Base-by-base conservation (phyloP, 768 basidiomycete genomes). In the Auriscalpium vulgare region DNA sequence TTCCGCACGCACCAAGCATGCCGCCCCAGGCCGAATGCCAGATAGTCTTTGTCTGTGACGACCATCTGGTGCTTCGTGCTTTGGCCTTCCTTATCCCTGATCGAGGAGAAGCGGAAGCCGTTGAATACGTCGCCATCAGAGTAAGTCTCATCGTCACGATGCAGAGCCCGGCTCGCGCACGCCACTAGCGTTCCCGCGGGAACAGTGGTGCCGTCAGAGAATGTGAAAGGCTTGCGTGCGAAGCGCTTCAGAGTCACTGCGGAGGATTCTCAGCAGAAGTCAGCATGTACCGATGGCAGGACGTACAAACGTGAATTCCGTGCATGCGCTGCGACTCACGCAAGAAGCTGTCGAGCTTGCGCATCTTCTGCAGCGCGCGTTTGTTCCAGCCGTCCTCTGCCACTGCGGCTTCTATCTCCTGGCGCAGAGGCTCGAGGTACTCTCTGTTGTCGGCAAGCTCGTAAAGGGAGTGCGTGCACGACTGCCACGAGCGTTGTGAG, bases 41-140 rank as follows among this genome's bases (percentile, higher is more conserved):
- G 29, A 53, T 62, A 67, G 16, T 65, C 61, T 11, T 47, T 13
- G 4, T 59, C 54, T 8, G 73, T 71, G n/a, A 71, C 68, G 21
- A 68, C 67, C 45, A 72, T 68, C 50, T 71, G 72, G 47, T 74
- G 63, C 56, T 69, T 72, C 2, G 49, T 57, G 13, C 53, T 58
- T 17, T 75, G 74, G 1, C 61, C 70, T 1, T 69, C 62, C 37
- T 55, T 59, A 16, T 74, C 67, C 48, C 68, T 60, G 59, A 72
- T 66, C 10, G 70, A 63, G 0, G 71, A 66, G 61, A 79, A 83
- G 2, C 82, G 77, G 65, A 78, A 80, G 0, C 75, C 75, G 40
- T 80, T 72, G 57, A 84, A 72, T 9, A 40, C 51, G 11, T 55
- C 37, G 0, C 67, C 55, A 40, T 67, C 55, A 10, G 54, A 29